These are phyloP conservation scores for Fistulina hepatica DNA, from an alignment of 1,284 basidiomycete species.

Conservation along the genomic window DNA sequence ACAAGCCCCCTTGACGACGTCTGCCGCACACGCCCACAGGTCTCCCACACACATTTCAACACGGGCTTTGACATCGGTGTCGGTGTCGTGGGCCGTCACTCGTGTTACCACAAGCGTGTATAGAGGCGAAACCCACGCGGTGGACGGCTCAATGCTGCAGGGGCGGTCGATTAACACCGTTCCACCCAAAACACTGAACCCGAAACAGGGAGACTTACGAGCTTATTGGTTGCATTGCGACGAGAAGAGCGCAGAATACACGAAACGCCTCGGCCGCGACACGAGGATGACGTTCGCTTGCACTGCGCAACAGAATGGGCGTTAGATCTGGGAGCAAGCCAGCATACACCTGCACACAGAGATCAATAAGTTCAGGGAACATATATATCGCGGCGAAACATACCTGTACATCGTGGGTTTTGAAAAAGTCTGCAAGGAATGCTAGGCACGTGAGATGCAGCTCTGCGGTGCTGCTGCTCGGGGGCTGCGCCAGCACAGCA, in stretches of 20 bases:
- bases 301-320: constrained; percentile 62
- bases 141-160: no score
- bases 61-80: constrained; percentile 79
- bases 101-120: constrained; percentile 67
- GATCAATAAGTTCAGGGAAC: no score
- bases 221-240: no score
- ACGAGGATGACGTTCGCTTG: constrained; percentile 65
- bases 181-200: no score
- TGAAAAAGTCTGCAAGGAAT: constrained; percentile 80
- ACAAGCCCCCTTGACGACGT: constrained; percentile 50
- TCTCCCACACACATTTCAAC: constrained; percentile 81
- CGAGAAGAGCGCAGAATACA: constrained; percentile 61
- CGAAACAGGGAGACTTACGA: no score
- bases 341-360: no score
- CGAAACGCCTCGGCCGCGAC: constrained; percentile 78
- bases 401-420: no score
- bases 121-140: constrained; percentile 49
- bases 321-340: no score
- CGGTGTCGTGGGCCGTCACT: constrained; percentile 73
- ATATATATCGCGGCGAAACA: no score
- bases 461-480: constrained; percentile 58
- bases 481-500: constrained; percentile 49
- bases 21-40: constrained; percentile 79
- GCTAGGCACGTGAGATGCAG: constrained; percentile 74
- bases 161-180: no score